Evolutionary conservation across 805 yeast species (phyloP).

Genomic region (Metschnikowia cubensis): DNA sequence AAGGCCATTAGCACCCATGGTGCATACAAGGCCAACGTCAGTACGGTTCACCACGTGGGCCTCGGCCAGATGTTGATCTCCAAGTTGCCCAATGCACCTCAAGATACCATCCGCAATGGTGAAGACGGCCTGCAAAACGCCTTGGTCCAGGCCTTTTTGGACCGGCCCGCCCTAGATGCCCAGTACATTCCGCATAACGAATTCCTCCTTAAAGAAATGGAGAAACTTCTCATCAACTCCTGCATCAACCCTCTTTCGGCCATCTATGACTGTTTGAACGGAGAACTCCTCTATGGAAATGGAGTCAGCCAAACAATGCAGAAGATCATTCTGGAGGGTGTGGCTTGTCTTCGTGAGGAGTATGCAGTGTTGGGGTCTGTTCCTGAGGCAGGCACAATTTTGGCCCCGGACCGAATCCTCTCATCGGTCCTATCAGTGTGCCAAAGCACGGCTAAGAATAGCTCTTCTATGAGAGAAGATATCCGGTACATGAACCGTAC

Average conservation of each 20-base stretch:
- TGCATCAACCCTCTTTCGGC: slow-evolving; percentile 86
- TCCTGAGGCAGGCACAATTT: slow-evolving; percentile 27
- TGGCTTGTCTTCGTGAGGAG: slow-evolving; percentile 38
- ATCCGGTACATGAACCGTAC: slow-evolving; percentile 50
- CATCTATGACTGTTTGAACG: slow-evolving; percentile 70
- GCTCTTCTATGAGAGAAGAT: slow-evolving; percentile 73
- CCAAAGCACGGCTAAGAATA: slow-evolving; percentile 48
- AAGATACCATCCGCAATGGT: neutral
- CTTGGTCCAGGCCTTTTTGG: slow-evolving; percentile 21
- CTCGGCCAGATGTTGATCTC: slow-evolving; percentile 60
- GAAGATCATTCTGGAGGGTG: slow-evolving; percentile 43
- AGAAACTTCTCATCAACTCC: slow-evolving; percentile 74
- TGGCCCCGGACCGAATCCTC: slow-evolving; percentile 35
- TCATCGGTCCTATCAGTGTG: slow-evolving; percentile 31
- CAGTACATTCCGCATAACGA: slow-evolving; percentile 36
- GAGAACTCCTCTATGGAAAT: slow-evolving; percentile 52
- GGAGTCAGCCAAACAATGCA: slow-evolving; percentile 32
- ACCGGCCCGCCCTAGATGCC: slow-evolving; percentile 25
- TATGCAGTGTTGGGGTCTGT: slow-evolving; percentile 22
- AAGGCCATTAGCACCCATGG: slow-evolving; percentile 87
- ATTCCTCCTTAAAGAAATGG: slow-evolving; percentile 55
- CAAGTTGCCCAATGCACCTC: slow-evolving; percentile 40
- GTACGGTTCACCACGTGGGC: slow-evolving; percentile 59
- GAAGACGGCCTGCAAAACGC: slow-evolving; percentile 10
- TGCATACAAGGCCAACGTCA: slow-evolving; percentile 46